Percentiles rank a stretch among this genome's conserved stretches.
phyloP scores from a whole-genome alignment of 2,329 filamentous ascomycete genomes.

The Penicillium aurantiogriseum region DNA sequence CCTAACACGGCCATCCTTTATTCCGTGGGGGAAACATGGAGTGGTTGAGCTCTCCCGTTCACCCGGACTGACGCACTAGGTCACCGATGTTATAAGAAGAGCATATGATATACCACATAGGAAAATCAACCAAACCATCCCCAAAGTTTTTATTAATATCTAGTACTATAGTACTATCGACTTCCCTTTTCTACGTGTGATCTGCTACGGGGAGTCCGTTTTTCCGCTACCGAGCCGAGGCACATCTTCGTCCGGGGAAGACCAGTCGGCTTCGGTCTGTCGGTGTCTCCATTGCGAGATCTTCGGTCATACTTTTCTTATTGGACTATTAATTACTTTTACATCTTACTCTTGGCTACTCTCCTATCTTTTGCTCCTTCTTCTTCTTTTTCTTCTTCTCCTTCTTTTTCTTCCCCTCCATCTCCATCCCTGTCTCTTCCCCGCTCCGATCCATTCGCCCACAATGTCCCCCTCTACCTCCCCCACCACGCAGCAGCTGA shows the following conservation, averaged over 20 bases:
- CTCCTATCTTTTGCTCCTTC: conserved; percentile 1
- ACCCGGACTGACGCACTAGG: conserved; percentile 13
- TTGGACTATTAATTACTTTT: background rate
- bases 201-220: conserved; percentile 10
- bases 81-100: conserved; percentile 8
- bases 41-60: conserved; percentile 18
- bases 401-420: conserved; percentile 2
- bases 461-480: conserved; percentile 35
- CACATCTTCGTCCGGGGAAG: conserved; percentile 20
- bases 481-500: conserved; percentile 29
- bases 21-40: conserved; percentile 23
- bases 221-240: conserved; percentile 27
- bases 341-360: conserved; percentile 2
- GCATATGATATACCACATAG: background rate
- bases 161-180: too few species aligned
- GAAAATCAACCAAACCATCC: too few species aligned
- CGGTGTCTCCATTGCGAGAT: conserved; percentile 11
- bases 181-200: background rate
- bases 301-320: background rate
- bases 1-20: conserved; percentile 13
- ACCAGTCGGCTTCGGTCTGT: conserved; percentile 23
- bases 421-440: conserved; percentile 4
- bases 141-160: background rate
- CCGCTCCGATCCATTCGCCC: conserved; percentile 1
- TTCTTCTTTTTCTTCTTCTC: background rate